A percentile compares a stretch with the other conserved stretches of the same genome.
These are phyloP conservation scores for Zychaea mexicana DNA, from an alignment of 371 early-diverging fungal genomes.

Conservation along the genomic window DNA sequence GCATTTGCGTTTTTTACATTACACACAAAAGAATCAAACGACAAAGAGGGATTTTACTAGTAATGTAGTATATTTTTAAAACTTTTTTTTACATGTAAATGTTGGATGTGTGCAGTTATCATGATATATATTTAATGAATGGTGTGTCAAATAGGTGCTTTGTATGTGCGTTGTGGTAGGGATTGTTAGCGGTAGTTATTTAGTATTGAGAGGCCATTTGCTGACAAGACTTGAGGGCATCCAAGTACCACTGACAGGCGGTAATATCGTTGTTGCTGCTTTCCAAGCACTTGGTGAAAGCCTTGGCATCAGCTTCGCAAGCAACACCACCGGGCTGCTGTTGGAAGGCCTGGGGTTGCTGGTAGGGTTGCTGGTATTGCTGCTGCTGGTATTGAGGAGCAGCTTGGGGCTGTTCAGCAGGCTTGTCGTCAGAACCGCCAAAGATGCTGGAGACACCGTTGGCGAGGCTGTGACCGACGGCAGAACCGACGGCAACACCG, in stretches of 20 bases:
- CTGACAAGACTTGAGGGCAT: conserved; percentile 88
- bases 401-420: conserved; percentile 21
- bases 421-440: conserved; percentile 55
- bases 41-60: no score
- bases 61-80: no score
- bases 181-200: background rate
- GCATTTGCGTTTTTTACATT: no score
- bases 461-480: conserved; percentile 76
- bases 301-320: conserved; percentile 87
- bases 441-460: conserved; percentile 76
- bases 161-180: no score
- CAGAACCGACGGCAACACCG: conserved; percentile 90
- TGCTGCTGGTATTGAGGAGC: conserved; percentile 20
- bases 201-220: conserved; percentile 59
- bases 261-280: conserved; percentile 74
- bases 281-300: conserved; percentile 87
- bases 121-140: no score
- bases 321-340: conserved; percentile 36
- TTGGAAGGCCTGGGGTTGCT: conserved; percentile 40
- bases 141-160: no score
- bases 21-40: no score
- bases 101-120: no score
- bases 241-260: conserved; percentile 87
- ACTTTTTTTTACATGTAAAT: no score
- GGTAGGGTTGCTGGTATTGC: conserved; percentile 43